Base-by-base conservation (phyloP, 1,139 yeast genomes). In the Sugiyamaella castrensis region DNA sequence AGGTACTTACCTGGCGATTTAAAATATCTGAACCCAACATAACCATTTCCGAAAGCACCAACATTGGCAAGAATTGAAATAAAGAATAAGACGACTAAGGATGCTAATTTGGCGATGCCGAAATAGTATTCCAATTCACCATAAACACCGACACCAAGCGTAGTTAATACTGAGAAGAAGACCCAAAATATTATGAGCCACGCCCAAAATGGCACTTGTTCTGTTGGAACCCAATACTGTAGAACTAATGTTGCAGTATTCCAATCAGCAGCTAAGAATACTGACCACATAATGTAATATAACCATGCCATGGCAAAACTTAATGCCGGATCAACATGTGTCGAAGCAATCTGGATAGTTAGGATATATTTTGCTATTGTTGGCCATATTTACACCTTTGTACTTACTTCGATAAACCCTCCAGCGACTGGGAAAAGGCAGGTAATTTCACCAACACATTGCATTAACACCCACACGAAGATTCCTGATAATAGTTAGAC, bases 291-390 rank as follows among this genome's bases (percentile, higher is more conserved):
- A 24, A 48, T 45, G 15, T 46, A 48, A 37, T 48, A 48, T 1
- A 48, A 43, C 52, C 52, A 48, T 1, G 52, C 50, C 52, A 48
- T 48, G 13, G 52, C 34, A 31, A 48, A 46, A 37, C 52, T 48
- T n/a, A 48, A 38, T 2, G 52, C 52, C 8, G 52, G 52, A 39
- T 48, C 52, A 40, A 48, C 52, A 33, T 48, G 50, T 24, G 39
- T 40, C 15, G 52, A 24, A 9, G 43, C 52, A 13, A 48, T 42
- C 33, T 34, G 2, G 6, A 31, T 31, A 3, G 34, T 31, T 31
- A 31, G 34, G 3, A 31, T 6, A 31, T 31, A 4, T 19, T 19
- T 31, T n/a, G 13, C 5, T n/a, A 31, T n/a, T n/a, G 5, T 31
- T 6, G 5, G 13, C 5, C 5, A 3, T 31, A 12, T 31, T 5